A percentile compares a stretch with the other conserved stretches of the same genome.
These are phyloP conservation scores for Davidsoniella eucalypti DNA, from an alignment of 2,329 filamentous ascomycete genomes.

Conservation along the genomic window DNA sequence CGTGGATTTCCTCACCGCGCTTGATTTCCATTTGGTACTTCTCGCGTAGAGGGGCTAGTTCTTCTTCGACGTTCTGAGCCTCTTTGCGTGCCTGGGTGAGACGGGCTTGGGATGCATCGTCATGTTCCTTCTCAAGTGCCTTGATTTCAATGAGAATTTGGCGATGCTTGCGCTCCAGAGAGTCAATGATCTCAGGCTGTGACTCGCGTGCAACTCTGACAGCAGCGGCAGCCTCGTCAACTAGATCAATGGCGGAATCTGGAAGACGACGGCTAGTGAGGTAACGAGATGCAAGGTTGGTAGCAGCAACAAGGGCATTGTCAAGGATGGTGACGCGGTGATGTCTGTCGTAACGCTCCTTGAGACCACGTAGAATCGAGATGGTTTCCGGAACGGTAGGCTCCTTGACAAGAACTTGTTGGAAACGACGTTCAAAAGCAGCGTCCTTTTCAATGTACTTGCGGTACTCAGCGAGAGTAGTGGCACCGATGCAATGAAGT, in stretches of 20 bases:
- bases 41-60: conserved; percentile 76
- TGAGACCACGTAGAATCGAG: conserved; percentile 93
- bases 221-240: conserved; percentile 93
- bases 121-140: conserved; percentile 81
- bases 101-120: conserved; percentile 75
- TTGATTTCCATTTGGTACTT: conserved; percentile 92
- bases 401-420: conserved; percentile 95
- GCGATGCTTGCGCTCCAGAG: conserved; percentile 72
- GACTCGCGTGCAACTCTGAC: conserved; percentile 91
- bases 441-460: conserved; percentile 99
- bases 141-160: conserved; percentile 97
- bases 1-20: conserved; percentile 79
- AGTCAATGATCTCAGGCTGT: conserved; percentile 89
- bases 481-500: conserved; percentile 94
- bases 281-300: conserved; percentile 85
- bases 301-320: conserved; percentile 76
- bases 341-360: conserved; percentile 96
- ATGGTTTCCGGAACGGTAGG: conserved; percentile 77
- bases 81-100: conserved; percentile 74
- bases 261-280: conserved; percentile 80
- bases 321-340: conserved; percentile 96
- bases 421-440: conserved; percentile 95
- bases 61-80: conserved; percentile 86
- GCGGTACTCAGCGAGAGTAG: conserved; percentile 84
- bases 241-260: conserved; percentile 89